Evolutionary conservation across 164 flowering plant genomes (phyloP).

Genomic region (Tinospora cordifolia): DNA sequence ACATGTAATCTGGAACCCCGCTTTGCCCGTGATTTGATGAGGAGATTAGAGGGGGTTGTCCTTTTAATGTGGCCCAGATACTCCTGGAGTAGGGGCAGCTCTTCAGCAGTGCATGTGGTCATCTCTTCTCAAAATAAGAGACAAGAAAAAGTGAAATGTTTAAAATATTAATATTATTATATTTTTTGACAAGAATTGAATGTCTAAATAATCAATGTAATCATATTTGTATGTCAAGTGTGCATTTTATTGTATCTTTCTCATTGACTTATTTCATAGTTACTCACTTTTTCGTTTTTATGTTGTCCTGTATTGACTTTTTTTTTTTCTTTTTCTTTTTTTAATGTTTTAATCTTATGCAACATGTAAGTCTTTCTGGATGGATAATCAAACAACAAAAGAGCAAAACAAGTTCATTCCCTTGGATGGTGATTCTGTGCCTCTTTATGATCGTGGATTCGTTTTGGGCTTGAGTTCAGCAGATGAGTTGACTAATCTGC

Average conservation of each 20-base stretch:
- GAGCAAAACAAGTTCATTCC: constrained; percentile 23
- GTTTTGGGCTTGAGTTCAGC: constrained; percentile 52
- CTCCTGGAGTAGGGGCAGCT: too few relatives aligned
- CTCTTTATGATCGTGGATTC: constrained; percentile 88
- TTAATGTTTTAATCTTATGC: constrained; percentile 1
- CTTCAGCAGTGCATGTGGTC: too few relatives aligned
- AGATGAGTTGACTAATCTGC: constrained; percentile 41
- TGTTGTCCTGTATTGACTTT: neutral
- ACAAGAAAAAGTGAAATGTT: too few relatives aligned
- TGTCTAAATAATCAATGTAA: too few relatives aligned
- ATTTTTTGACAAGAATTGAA: neutral
- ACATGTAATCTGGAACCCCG: neutral
- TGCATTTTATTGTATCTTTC: neutral
- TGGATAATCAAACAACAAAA: constrained; percentile 55
- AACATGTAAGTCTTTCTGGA: constrained; percentile 73
- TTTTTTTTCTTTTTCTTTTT: too few relatives aligned
- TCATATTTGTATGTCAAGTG: neutral
- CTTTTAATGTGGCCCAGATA: too few relatives aligned
- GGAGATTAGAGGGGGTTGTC: too few relatives aligned
- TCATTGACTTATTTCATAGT: neutral
- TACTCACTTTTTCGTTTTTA: neutral
- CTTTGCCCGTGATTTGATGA: too few relatives aligned
- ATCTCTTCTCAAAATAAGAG: too few relatives aligned
- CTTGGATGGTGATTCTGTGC: constrained; percentile 48
- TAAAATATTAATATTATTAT: too few relatives aligned